Base-by-base conservation (phyloP, 805 yeast genomes). In the Metschnikowia picachoensis region DNA sequence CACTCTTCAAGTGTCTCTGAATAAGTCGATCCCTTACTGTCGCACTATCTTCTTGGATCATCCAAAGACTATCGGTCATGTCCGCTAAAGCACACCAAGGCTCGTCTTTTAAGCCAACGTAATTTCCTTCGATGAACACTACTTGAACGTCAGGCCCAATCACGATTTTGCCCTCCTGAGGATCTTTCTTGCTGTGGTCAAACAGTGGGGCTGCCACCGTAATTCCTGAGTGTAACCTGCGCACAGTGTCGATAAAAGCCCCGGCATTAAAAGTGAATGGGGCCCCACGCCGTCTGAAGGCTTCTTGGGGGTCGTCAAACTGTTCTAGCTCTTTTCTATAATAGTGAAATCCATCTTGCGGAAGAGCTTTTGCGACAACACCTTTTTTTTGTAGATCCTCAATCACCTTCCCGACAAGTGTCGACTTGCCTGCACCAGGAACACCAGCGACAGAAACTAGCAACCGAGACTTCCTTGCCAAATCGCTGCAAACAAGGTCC, bases 381-480 rank as follows among this genome's bases (percentile, higher is more conserved):
- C 34, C 27, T 2, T 38, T 35, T 10, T 46, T 38, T 36, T 50
- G 58, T 30, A 71, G 51, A 56, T 47, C 20, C 53, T 45, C 52
- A 72, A 74, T 74, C 6, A 88, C 65, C 4, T 62, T 45, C 33
- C 59, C 58, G 1, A 91, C 82, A 31, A 82, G 58, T 0, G 95
- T 85, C 3, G 91, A 77, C 61, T 88, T 88, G 0, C 96, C 96
- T 0, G 91, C 80, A 6, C 96, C 96, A 2, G 96, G 96, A 0
- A 82, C 74, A 1, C 96, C 96, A 2, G 83, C 81, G 11, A 89
- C 57, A 0, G 85, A 67, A 9, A 89, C 68, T 14, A 84, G 48
- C 2, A 80, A 60, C 52, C 91, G 44, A 14, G 41, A n/a, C 30
- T 45, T 41, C n/a, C 37, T 41, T 16, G 14, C 34, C 38, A 50